These are phyloP conservation scores for Starmerella apicola DNA, from an alignment of 805 yeast genomes.

Conservation along the genomic window DNA sequence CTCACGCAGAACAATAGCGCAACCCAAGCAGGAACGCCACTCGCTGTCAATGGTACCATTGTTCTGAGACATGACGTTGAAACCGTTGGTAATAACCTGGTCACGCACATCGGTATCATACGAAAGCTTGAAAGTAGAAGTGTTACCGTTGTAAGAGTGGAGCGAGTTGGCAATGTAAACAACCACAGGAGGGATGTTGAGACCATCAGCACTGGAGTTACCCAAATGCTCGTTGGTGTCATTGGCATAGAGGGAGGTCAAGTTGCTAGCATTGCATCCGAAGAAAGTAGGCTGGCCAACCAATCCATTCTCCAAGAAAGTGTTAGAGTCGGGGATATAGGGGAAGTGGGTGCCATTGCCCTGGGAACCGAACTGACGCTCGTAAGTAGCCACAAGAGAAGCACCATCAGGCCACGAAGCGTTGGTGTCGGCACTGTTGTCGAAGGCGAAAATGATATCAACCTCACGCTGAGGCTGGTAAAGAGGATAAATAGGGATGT, in stretches of 20 bases:
- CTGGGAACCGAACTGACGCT: constrained; percentile 23
- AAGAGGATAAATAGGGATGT: constrained; percentile 56
- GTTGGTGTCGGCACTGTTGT: constrained; percentile 28
- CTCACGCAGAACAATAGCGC: constrained; percentile 74
- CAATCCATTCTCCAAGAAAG: constrained; percentile 41
- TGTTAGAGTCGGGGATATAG: constrained; percentile 26
- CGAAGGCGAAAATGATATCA: constrained; percentile 49
- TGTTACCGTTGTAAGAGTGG: constrained; percentile 51
- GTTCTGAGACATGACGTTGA: constrained; percentile 54
- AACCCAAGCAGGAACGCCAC: constrained; percentile 67
- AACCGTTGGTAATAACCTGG: constrained; percentile 61
- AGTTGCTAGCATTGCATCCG: constrained; percentile 58
- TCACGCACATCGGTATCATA: constrained; percentile 48
- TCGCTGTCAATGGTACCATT: constrained; percentile 59
- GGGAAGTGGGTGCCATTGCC: constrained; percentile 23
- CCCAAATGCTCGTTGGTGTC: neutral
- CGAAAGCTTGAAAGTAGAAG: constrained; percentile 55
- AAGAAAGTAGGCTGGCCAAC: constrained; percentile 53
- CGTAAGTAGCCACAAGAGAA: constrained; percentile 23
- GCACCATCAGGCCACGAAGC: constrained; percentile 30
- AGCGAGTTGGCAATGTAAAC: constrained; percentile 70
- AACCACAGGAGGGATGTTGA: constrained; percentile 49
- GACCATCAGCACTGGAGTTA: neutral
- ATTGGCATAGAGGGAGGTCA: constrained; percentile 46
- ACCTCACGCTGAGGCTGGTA: constrained; percentile 47